Conservation (phyloP, 768 basidiomycete genomes). For the Pholiota conissans region DNA sequence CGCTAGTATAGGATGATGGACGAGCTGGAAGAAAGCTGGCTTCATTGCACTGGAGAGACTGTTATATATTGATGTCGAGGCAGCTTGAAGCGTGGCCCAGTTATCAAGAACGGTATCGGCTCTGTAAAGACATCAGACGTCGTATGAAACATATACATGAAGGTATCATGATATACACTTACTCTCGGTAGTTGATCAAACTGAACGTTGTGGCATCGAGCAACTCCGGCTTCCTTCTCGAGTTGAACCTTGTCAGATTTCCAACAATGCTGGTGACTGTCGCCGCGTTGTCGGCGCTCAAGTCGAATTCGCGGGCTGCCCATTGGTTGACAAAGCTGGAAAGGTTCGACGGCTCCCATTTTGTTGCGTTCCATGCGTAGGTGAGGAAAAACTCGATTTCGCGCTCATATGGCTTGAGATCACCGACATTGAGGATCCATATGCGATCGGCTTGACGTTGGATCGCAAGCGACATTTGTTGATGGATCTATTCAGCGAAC, state of each 20-base stretch:
- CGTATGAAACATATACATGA: too few species aligned
- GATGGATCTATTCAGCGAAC: conserved; percentile 43
- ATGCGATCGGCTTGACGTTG: conserved; percentile 57
- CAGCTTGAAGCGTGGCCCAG: conserved; percentile 48
- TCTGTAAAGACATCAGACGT: conserved; percentile 31
- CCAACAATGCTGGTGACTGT: conserved; percentile 52
- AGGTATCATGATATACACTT: too few species aligned
- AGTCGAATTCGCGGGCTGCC: conserved; percentile 66
- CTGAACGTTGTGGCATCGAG: conserved; percentile 62
- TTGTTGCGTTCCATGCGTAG: conserved; percentile 58
- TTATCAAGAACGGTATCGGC: conserved; percentile 54
- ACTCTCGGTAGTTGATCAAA: conserved; percentile 70
- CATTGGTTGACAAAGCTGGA: conserved; percentile 52
- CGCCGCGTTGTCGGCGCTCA: conserved; percentile 37
- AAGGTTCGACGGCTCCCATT: conserved; percentile 56
- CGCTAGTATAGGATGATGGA: conserved; percentile 64
- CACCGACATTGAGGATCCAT: conserved; percentile 78
- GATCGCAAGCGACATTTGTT: conserved; percentile 69
- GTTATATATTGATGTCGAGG: conserved; percentile 57
- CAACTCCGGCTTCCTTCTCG: conserved; percentile 66
- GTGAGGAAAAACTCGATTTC: conserved; percentile 69
- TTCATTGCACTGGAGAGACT: conserved; percentile 44
- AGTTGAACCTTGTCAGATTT: conserved; percentile 57
- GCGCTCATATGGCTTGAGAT: conserved; percentile 73
- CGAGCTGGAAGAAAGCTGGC: conserved; percentile 70